Percentiles rank a stretch among this genome's conserved stretches.
phyloP scores from a whole-genome alignment of 441 rosid species.

The Populus hybrid region DNA sequence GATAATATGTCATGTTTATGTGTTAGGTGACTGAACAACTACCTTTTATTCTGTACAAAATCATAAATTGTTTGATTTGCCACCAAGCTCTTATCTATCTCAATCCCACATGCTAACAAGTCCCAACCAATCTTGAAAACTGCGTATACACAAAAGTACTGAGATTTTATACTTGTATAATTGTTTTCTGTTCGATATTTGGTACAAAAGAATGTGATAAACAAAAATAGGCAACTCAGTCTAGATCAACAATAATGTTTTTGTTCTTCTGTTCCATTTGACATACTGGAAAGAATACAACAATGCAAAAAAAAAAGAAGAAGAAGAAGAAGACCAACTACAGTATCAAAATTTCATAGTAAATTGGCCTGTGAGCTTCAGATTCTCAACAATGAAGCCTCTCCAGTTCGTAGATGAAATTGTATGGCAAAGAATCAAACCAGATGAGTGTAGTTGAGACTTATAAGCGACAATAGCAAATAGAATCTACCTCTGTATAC shows the following conservation, averaged over 20 bases:
- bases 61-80: background rate
- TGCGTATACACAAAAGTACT: background rate
- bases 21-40: constrained; percentile 10
- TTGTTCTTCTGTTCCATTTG: background rate
- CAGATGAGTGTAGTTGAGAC: background rate
- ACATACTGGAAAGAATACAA: background rate
- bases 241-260: background rate
- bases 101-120: background rate
- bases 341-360: background rate
- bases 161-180: background rate
- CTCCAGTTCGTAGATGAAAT: background rate
- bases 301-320: background rate
- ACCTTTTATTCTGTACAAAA: background rate
- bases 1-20: constrained; percentile 7
- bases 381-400: background rate
- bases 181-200: background rate
- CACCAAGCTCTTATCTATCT: background rate
- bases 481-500: background rate
- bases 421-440: background rate
- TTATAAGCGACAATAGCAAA: background rate
- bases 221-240: constrained; percentile 1
- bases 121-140: background rate
- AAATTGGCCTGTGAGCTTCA: background rate
- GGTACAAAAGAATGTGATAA: constrained; percentile 5
- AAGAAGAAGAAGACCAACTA: background rate